These are phyloP conservation scores for Kalanchoe fedtschenkoi DNA, from an alignment of 164 flowering plant genomes.

Conservation along the genomic window DNA sequence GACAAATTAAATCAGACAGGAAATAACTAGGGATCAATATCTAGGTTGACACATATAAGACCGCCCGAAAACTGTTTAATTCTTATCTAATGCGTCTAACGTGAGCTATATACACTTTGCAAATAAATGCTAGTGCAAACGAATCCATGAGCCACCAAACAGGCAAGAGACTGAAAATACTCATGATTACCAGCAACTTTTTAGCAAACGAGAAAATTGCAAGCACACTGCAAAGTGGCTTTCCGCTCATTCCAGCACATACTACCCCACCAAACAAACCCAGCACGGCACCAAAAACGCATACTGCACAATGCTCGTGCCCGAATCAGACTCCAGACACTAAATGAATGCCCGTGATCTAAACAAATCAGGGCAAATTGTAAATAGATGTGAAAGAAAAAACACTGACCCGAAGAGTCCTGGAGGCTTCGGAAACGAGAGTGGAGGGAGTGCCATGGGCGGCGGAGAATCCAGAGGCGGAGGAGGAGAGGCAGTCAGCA, in stretches of 20 bases:
- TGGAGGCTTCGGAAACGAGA: constrained; percentile 56
- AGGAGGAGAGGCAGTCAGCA: constrained; percentile 83
- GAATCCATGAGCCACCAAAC: not conserved
- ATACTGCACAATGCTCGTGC: not conserved
- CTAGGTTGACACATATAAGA: no score
- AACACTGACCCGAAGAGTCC: constrained; percentile 74
- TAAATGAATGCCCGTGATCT: not conserved
- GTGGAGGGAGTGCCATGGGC: constrained; percentile 39
- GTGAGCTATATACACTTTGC: no score
- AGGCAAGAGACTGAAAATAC: not conserved
- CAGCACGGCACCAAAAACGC: not conserved
- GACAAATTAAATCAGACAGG: no score
- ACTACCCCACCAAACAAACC: no score
- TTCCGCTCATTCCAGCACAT: not conserved
- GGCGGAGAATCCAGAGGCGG: constrained; percentile 22
- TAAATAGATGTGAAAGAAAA: constrained; percentile 8
- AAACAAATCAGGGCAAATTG: not conserved
- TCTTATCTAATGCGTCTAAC: no score
- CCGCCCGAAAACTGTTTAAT: no score
- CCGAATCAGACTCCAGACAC: not conserved
- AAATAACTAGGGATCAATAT: no score
- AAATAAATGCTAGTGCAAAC: no score
- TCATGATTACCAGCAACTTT: not conserved
- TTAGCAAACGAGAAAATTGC: not conserved
- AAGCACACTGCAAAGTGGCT: not conserved